Conservation (phyloP, 2,329 filamentous ascomycete species). For the Pyricularia grisea region DNA sequence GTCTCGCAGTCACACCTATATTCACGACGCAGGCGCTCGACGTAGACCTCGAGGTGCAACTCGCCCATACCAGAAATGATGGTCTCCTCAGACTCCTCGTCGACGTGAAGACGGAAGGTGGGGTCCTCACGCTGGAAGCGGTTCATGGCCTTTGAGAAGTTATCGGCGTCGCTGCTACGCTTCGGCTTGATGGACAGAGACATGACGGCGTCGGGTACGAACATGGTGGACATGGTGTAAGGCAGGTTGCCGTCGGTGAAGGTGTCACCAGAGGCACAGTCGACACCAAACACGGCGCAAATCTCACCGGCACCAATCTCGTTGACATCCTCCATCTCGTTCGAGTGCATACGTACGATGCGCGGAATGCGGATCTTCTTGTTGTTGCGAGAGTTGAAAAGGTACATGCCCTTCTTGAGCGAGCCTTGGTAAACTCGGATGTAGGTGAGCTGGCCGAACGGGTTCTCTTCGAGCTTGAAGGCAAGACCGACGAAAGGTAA, state of each 20-base stretch:
- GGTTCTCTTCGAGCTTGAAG: constrained; percentile 98
- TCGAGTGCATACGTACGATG: constrained; percentile 98
- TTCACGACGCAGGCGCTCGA: constrained; percentile 92
- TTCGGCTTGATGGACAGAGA: constrained; percentile 97
- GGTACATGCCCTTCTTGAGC: constrained; percentile 76
- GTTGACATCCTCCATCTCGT: constrained; percentile 94
- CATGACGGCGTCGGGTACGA: constrained; percentile 95
- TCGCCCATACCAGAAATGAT: constrained; percentile 99
- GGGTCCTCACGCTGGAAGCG: constrained; percentile 98
- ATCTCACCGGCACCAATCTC: constrained; percentile 96
- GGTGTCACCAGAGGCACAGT: constrained; percentile 95
- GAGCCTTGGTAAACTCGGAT: constrained; percentile 96
- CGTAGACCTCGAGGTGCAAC: constrained; percentile 91
- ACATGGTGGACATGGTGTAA: constrained; percentile 97
- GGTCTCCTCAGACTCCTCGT: constrained; percentile 86
- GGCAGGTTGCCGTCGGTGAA: constrained; percentile 90
- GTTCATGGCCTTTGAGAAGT: constrained; percentile 98
- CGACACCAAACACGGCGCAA: constrained; percentile 95
- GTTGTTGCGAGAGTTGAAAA: constrained; percentile 88
- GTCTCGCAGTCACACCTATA: constrained; percentile 94
- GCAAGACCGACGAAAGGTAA: constrained; percentile 91
- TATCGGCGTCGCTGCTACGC: constrained; percentile 79
- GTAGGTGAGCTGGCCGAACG: constrained; percentile 96
- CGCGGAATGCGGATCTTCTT: constrained; percentile 96
- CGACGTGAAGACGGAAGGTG: constrained; percentile 91